These are phyloP conservation scores for Phytopythium kandeliae DNA, from an alignment of 352 stramenopile genomes.

Conservation along the genomic window DNA sequence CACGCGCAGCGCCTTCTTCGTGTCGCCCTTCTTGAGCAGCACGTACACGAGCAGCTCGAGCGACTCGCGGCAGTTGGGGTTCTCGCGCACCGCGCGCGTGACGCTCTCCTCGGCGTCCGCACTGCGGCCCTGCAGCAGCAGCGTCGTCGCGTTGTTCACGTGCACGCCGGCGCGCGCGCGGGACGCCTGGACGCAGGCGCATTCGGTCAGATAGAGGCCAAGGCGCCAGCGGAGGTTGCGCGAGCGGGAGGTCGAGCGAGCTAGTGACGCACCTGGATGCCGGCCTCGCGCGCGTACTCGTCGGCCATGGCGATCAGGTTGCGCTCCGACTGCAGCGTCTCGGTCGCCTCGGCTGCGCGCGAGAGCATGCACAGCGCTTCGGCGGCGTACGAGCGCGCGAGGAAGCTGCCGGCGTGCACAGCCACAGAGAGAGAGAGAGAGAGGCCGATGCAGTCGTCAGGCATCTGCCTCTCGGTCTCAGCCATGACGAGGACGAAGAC, in stretches of 20 bases:
- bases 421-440: too few relatives aligned
- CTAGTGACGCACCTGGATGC: constrained; percentile 58
- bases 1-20: constrained; percentile 84
- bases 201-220: neutral
- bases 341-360: constrained; percentile 69
- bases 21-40: constrained; percentile 83
- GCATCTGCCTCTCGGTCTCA: too few relatives aligned
- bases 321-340: constrained; percentile 63
- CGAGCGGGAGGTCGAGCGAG: too few relatives aligned
- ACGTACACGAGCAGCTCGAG: constrained; percentile 86
- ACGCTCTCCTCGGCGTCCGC: constrained; percentile 80
- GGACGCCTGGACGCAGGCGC: constrained; percentile 29
- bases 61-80: constrained; percentile 75
- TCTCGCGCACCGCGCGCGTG: constrained; percentile 75
- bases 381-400: constrained; percentile 84
- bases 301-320: constrained; percentile 74
- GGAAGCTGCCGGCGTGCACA: constrained; percentile 25
- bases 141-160: constrained; percentile 79
- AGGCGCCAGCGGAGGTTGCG: too few relatives aligned
- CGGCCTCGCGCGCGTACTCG: constrained; percentile 71
- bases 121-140: constrained; percentile 70
- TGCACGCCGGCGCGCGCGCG: constrained; percentile 69
- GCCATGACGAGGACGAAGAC: neutral
- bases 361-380: constrained; percentile 89
- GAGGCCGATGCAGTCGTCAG: too few relatives aligned